phyloP scores from a whole-genome alignment of 2,329 filamentous ascomycete species.

The Aspergillus hortae region DNA sequence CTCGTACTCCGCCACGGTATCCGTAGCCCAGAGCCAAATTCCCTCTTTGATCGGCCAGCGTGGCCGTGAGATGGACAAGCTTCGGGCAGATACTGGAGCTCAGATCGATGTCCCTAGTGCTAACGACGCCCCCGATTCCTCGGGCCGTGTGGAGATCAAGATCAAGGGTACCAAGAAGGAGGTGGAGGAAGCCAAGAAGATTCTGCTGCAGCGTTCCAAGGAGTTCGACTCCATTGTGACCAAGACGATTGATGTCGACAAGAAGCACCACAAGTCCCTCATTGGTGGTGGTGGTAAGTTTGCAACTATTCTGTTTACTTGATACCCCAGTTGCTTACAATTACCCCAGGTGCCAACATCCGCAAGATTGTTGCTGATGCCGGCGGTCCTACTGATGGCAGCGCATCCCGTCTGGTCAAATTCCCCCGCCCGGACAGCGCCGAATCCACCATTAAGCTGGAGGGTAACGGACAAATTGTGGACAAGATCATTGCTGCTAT shows the following conservation, averaged over 20 bases:
- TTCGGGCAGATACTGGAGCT: slow-evolving; percentile 79
- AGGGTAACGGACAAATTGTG: slow-evolving; percentile 78
- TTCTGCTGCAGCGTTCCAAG: slow-evolving; percentile 79
- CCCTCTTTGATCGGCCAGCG: slow-evolving; percentile 91
- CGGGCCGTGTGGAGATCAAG: slow-evolving; percentile 75
- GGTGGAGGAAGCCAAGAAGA: slow-evolving; percentile 86
- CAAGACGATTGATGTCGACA: slow-evolving; percentile 83
- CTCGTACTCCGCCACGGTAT: slow-evolving; percentile 72
- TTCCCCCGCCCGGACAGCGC: slow-evolving; percentile 87
- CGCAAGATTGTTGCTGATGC: slow-evolving; percentile 82
- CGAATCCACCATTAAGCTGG: slow-evolving; percentile 79
- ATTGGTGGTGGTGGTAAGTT: slow-evolving; percentile 83
- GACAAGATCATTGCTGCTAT: slow-evolving; percentile 85
- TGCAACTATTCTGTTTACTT: slow-evolving; percentile 4
- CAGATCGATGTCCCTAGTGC: slow-evolving; percentile 88
- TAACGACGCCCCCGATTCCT: slow-evolving; percentile 63
- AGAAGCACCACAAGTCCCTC: slow-evolving; percentile 80
- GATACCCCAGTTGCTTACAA: slow-evolving; percentile 7
- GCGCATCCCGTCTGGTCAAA: slow-evolving; percentile 84
- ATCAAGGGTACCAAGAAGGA: slow-evolving; percentile 90
- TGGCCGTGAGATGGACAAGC: slow-evolving; percentile 83
- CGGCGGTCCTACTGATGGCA: slow-evolving; percentile 82
- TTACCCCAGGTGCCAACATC: slow-evolving; percentile 70
- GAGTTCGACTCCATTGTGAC: slow-evolving; percentile 88
- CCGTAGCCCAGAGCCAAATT: slow-evolving; percentile 85